These are phyloP conservation scores for Vicia villosa DNA, from an alignment of 306 rosid genomes.

Conservation along the genomic window DNA sequence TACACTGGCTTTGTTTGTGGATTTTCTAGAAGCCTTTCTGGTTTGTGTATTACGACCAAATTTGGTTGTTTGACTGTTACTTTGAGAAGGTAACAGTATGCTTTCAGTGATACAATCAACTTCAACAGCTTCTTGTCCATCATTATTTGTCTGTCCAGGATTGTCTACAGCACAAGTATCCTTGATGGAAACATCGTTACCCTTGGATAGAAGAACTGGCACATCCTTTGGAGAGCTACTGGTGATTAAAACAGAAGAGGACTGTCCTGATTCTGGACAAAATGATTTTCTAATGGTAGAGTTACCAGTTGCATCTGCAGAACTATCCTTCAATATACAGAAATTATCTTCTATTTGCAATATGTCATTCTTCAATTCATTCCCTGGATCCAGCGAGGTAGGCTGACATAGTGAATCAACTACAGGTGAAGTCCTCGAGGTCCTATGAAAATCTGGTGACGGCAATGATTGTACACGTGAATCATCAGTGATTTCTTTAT, in stretches of 20 bases:
- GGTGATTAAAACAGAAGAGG: constrained; percentile 41
- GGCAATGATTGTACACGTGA: constrained; percentile 36
- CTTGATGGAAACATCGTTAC: constrained; percentile 44
- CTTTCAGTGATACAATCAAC: constrained; percentile 52
- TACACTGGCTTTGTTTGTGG: constrained; percentile 52
- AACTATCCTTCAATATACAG: constrained; percentile 46
- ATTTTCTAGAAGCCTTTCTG: constrained; percentile 61
- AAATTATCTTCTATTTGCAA: constrained; percentile 41
- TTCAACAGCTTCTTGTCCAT: constrained; percentile 47
- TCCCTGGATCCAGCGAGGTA: constrained; percentile 41
- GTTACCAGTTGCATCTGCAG: constrained; percentile 33
- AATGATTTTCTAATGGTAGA: constrained; percentile 40
- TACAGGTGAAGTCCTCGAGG: constrained; percentile 43
- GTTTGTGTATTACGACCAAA: constrained; percentile 54
- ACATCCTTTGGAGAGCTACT: constrained; percentile 46
- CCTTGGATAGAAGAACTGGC: constrained; percentile 42
- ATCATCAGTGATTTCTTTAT: constrained; percentile 40
- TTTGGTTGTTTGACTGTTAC: constrained; percentile 57
- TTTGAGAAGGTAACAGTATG: constrained; percentile 52
- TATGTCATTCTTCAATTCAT: constrained; percentile 35
- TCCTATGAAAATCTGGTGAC: constrained; percentile 40
- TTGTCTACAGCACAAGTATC: constrained; percentile 38
- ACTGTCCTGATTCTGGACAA: constrained; percentile 49
- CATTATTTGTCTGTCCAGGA: constrained; percentile 46
- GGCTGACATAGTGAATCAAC: constrained; percentile 44